A percentile compares a stretch with the other conserved stretches of the same genome.
These are phyloP conservation scores for Cocos nucifera DNA, from an alignment of 176 grass and related monocot genomes.

Conservation along the genomic window DNA sequence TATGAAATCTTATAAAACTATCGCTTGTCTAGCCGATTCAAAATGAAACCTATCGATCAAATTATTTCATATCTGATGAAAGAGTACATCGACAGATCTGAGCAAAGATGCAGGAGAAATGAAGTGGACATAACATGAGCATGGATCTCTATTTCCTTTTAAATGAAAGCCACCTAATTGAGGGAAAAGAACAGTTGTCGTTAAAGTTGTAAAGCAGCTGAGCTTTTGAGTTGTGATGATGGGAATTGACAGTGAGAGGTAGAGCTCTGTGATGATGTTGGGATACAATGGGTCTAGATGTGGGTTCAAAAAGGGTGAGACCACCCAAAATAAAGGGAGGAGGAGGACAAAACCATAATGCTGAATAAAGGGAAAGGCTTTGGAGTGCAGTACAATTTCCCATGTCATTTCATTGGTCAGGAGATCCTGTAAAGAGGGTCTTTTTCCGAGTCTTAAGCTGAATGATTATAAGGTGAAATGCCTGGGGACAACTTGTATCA, in stretches of 20 bases:
- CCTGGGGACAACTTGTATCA: background rate
- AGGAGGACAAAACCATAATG: no score
- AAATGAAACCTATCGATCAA: background rate
- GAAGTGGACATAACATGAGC: background rate
- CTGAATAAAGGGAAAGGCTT: background rate
- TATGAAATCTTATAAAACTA: no score
- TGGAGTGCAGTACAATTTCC: background rate
- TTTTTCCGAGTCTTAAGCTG: background rate
- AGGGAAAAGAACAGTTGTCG: no score
- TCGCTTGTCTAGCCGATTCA: background rate
- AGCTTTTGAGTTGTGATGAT: conserved; percentile 1
- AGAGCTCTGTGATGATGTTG: background rate
- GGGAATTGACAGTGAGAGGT: background rate
- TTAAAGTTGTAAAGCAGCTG: background rate
- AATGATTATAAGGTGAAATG: background rate
- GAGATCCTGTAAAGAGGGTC: conserved; percentile 4
- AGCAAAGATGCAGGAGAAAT: background rate
- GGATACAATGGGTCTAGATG: background rate
- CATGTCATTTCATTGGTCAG: conserved; percentile 3
- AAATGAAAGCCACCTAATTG: conserved; percentile 5
- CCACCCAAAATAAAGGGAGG: background rate
- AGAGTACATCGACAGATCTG: background rate
- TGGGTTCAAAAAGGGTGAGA: background rate
- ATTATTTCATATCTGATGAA: conserved; percentile 2
- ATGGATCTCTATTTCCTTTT: background rate